A percentile compares a stretch with the other conserved stretches of the same genome.
Evolutionary conservation across 768 basidiomycete genomes (phyloP).

Genomic region (Paxillus ammoniavirescens): DNA sequence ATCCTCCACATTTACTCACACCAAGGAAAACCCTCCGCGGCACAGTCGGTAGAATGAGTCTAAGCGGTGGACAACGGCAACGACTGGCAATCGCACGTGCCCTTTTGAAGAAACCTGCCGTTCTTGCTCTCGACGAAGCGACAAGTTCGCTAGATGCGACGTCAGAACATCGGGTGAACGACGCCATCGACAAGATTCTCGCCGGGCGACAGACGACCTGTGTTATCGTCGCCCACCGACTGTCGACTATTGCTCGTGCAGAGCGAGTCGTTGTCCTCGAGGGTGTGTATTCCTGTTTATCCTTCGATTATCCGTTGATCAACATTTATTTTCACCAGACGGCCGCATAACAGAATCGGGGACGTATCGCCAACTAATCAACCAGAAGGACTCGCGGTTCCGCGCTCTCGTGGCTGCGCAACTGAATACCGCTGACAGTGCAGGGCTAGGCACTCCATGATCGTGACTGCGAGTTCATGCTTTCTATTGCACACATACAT

Average conservation of each 20-base stretch:
- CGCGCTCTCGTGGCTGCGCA: slow-evolving; percentile 89
- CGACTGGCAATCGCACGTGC: slow-evolving; percentile 85
- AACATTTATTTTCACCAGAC: slow-evolving; percentile 35
- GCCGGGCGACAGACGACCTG: slow-evolving; percentile 80
- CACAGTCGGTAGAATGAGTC: slow-evolving; percentile 32
- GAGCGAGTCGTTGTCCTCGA: slow-evolving; percentile 90
- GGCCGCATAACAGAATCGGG: slow-evolving; percentile 83
- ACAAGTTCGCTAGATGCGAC: slow-evolving; percentile 87
- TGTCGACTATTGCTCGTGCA: slow-evolving; percentile 88
- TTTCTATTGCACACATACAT: not conserved
- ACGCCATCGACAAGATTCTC: slow-evolving; percentile 88
- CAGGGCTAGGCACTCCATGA: slow-evolving; percentile 2
- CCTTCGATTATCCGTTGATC: not conserved
- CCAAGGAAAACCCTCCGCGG: not conserved
- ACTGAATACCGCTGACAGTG: slow-evolving; percentile 48
- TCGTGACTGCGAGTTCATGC: not conserved
- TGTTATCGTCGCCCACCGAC: slow-evolving; percentile 83
- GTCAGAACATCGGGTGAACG: slow-evolving; percentile 80
- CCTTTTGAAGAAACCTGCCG: slow-evolving; percentile 82
- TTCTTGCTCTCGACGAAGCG: slow-evolving; percentile 88
- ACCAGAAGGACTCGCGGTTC: slow-evolving; percentile 73
- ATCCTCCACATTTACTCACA: slow-evolving; percentile 36
- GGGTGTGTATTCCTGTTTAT: slow-evolving; percentile 37
- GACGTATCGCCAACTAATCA: slow-evolving; percentile 76
- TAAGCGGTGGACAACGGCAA: slow-evolving; percentile 73